A percentile compares a stretch with the other conserved stretches of the same genome.
phyloP scores from a whole-genome alignment of 306 rosid genomes.

The Cotoneaster glaucophyllus region DNA sequence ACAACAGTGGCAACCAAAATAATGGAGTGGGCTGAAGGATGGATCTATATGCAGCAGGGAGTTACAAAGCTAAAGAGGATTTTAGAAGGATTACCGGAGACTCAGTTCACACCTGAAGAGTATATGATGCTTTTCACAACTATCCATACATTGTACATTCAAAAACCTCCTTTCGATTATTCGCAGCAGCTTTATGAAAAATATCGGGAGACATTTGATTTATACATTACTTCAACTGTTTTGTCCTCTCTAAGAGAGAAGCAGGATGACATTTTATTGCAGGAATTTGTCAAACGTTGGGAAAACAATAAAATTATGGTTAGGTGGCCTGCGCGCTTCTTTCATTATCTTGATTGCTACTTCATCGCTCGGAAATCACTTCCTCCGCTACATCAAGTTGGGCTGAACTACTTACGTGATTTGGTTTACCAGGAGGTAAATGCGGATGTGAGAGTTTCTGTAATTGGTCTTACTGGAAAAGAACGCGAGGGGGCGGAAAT shows the following conservation, averaged over 20 bases:
- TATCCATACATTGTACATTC: slow-evolving; percentile 37
- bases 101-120: neutral
- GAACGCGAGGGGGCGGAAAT: slow-evolving; percentile 63
- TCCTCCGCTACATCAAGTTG: slow-evolving; percentile 9
- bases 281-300: slow-evolving; percentile 64
- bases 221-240: slow-evolving; percentile 31
- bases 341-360: slow-evolving; percentile 19
- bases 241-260: slow-evolving; percentile 45
- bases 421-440: slow-evolving; percentile 22
- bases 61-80: slow-evolving; percentile 21
- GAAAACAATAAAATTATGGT: slow-evolving; percentile 29
- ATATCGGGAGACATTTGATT: slow-evolving; percentile 18
- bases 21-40: neutral
- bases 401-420: slow-evolving; percentile 6
- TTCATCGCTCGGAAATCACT: neutral
- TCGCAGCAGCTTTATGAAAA: slow-evolving; percentile 35
- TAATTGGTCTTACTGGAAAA: slow-evolving; percentile 39
- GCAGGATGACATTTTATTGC: slow-evolving; percentile 50
- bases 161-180: slow-evolving; percentile 21
- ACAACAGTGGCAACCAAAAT: neutral
- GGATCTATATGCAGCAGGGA: neutral
- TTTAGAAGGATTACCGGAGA: neutral
- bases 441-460: slow-evolving; percentile 31
- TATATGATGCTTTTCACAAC: slow-evolving; percentile 3
- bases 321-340: slow-evolving; percentile 28